Conservation (phyloP, 495 filamentous ascomycete species). For the Aspergillus conjunctus region DNA sequence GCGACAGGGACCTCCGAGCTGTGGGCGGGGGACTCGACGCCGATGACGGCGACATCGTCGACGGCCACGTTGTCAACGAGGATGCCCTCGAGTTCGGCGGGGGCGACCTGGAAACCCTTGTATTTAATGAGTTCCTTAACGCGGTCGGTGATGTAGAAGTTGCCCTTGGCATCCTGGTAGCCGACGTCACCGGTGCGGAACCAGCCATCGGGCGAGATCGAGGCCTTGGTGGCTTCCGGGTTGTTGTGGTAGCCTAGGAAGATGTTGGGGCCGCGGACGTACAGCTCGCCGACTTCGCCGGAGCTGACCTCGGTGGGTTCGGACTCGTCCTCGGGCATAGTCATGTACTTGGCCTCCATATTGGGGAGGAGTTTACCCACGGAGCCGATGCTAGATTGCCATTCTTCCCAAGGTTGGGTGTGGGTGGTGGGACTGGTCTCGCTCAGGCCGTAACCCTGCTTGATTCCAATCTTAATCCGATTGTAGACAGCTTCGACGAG, state of each 20-base stretch:
- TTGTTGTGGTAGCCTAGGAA: slow-evolving; percentile 78
- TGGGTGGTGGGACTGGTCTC: slow-evolving; percentile 63
- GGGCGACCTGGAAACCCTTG: slow-evolving; percentile 83
- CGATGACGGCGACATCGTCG: slow-evolving; percentile 82
- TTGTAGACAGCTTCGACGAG: slow-evolving; percentile 77
- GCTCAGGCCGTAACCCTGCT: slow-evolving; percentile 89
- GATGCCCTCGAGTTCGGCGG: slow-evolving; percentile 84
- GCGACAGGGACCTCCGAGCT: slow-evolving; percentile 84
- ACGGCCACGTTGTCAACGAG: slow-evolving; percentile 71
- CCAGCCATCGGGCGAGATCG: slow-evolving; percentile 61
- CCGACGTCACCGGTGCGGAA: slow-evolving; percentile 69
- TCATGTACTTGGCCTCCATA: slow-evolving; percentile 77
- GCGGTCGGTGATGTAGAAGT: slow-evolving; percentile 79
- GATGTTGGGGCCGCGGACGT: slow-evolving; percentile 62
- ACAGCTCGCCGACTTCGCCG: slow-evolving; percentile 69
- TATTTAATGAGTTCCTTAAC: slow-evolving; percentile 93
- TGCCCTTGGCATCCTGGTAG: slow-evolving; percentile 59
- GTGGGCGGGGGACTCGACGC: slow-evolving; percentile 67
- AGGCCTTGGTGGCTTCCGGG: slow-evolving; percentile 64
- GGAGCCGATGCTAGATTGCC: slow-evolving; percentile 74
- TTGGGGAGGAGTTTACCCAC: slow-evolving; percentile 82
- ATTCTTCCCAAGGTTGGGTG: slow-evolving; percentile 72
- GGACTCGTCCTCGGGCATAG: slow-evolving; percentile 54
- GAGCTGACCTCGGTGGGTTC: slow-evolving; percentile 58
- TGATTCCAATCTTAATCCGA: slow-evolving; percentile 72